Conservation (phyloP, 192 early-diverging fungal species). For the Podila epicladia region DNA sequence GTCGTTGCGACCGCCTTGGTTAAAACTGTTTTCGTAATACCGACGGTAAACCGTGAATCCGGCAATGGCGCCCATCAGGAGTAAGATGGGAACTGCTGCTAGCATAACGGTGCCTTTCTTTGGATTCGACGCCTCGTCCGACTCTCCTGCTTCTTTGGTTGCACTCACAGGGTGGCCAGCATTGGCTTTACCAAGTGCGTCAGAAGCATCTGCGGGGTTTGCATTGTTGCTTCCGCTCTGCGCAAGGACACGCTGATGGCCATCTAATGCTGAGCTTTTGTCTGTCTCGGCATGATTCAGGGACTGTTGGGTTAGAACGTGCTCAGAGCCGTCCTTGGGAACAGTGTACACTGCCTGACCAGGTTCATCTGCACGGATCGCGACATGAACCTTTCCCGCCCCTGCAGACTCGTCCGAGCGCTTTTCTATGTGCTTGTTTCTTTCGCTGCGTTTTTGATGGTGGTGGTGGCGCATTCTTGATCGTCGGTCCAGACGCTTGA, state of each 20-base stretch:
- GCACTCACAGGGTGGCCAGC: slow-evolving; percentile 13
- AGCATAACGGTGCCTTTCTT: slow-evolving; percentile 17
- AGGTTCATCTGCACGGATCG: slow-evolving; percentile 7
- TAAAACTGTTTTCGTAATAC: slow-evolving; percentile 30
- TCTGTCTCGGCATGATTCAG: slow-evolving; percentile 9
- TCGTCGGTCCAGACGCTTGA: slow-evolving; percentile 15
- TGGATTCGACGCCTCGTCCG: slow-evolving; percentile 3
- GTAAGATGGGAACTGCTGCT: slow-evolving; percentile 25
- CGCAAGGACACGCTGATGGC: slow-evolving; percentile 7
- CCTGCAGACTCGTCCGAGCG: not conserved
- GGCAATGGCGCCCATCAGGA: slow-evolving; percentile 38
- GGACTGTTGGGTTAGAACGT: slow-evolving; percentile 6
- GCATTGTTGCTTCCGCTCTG: slow-evolving; percentile 5
- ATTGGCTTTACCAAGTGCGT: slow-evolving; percentile 14
- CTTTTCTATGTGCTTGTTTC: not conserved
- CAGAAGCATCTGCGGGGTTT: slow-evolving; percentile 4
- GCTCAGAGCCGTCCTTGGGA: slow-evolving; percentile 1
- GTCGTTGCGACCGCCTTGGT: slow-evolving; percentile 29
- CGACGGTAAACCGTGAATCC: slow-evolving; percentile 38
- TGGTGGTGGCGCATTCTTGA: slow-evolving; percentile 25
- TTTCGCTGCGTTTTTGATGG: slow-evolving; percentile 8
- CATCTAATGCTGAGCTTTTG: not conserved
- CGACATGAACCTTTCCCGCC: not conserved
- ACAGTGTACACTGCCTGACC: slow-evolving; percentile 14
- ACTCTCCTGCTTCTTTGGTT: not conserved